A percentile compares a stretch with the other conserved stretches of the same genome.
Conservation (phyloP, 257 asterid species). For the Fraxinus excelsior region DNA sequence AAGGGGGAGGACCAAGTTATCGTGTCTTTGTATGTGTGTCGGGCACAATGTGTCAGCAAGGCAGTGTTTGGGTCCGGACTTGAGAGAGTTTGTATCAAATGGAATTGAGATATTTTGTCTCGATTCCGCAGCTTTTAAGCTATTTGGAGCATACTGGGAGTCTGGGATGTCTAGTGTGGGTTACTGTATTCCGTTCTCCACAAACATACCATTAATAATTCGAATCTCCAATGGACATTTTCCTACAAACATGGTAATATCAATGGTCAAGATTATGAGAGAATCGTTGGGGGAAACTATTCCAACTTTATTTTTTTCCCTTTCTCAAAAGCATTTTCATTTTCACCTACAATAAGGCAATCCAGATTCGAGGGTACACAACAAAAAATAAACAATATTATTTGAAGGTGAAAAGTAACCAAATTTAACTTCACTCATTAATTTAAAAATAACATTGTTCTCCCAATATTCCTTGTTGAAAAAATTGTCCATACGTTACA, state of each 20-base stretch:
- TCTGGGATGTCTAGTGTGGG: constrained; percentile 37
- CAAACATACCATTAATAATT: constrained; percentile 2
- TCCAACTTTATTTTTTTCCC: background rate
- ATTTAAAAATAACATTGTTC: no score
- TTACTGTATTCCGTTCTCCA: constrained; percentile 19
- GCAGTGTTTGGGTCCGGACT: constrained; percentile 55
- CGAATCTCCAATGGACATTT: background rate
- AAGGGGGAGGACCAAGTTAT: constrained; percentile 6
- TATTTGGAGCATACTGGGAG: constrained; percentile 31
- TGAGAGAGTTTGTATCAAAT: constrained; percentile 41
- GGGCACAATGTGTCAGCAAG: constrained; percentile 53
- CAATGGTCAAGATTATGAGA: constrained; percentile 31
- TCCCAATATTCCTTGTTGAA: no score
- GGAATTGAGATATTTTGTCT: constrained; percentile 28
- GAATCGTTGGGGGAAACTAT: background rate
- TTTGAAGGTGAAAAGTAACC: background rate
- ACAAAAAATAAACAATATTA: background rate
- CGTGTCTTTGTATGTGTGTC: constrained; percentile 26
- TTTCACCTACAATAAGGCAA: background rate
- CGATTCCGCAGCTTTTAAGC: constrained; percentile 48
- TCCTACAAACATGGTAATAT: constrained; percentile 20
- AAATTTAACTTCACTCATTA: no score
- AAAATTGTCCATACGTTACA: no score
- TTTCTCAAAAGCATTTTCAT: background rate
- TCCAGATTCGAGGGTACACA: background rate